Evolutionary conservation across 768 basidiomycete species (phyloP), one percentile per base, ranked within the genome.

Genomic region (Termitomyces sp.): DNA sequence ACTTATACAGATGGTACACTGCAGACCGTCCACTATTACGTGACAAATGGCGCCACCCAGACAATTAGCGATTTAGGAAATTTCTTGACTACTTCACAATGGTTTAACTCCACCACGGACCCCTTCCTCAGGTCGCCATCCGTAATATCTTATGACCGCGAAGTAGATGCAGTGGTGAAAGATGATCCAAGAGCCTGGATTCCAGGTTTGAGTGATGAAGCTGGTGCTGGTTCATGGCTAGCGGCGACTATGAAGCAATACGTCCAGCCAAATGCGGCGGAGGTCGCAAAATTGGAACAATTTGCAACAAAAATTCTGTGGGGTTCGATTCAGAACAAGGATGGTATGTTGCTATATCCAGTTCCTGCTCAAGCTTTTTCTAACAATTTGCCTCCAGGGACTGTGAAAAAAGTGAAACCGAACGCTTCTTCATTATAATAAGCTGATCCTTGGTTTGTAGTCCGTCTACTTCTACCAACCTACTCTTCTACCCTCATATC

Each of bases 151-250:
- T 84, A 81, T 60, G 82, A 84, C 58, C 72, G 81, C 9, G 70
- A 77, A 54, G 79, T 77, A 3, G 77, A 82, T 58, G 77, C 77
- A 8, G 57, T 76, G 1, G 80, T 84, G 1, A 74, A 66, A 60
- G 75, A 83, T 60, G 82, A 82, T 55, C 73, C 79, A 15, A 66
- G 82, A 39, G 80, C 81, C 15, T 84, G 82, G 82, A 84, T 84
- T 52, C 77, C 81, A n/a, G 82, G 82, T 0, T 62, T 83, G 58
- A 81, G 80, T 51, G 81, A 84, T 60, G 82, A 84, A 65, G 82
- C 78, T n/a, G 82, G 82, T 29, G 81, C 82, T 0, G 81, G 81
- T 12, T 81, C 81, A 24, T 83, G 81, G 80, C 63, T 84, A 15
- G 80, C 82, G 8, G 81, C 78, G 18, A 69, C 76, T 3, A 78